Evolutionary conservation across 139 green algal genomes (phyloP).

Genomic region (Coelastrella sp.): DNA sequence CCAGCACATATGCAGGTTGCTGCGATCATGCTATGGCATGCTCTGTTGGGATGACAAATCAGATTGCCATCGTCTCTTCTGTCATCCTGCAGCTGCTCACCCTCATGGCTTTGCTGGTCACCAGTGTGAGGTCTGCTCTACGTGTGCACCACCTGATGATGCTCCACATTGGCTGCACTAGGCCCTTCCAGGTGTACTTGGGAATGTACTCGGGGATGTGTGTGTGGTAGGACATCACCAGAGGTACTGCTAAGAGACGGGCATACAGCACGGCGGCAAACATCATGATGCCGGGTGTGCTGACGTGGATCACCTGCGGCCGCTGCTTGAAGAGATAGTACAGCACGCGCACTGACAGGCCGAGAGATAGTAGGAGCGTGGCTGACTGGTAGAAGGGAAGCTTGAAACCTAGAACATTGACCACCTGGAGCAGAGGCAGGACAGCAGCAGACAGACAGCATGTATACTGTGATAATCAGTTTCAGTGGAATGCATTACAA

Average conservation of each 20-base stretch:
- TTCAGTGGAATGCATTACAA: background rate
- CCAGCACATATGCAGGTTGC: too few relatives aligned
- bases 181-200: slow-evolving; percentile 71
- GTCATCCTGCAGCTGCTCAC: slow-evolving; percentile 45
- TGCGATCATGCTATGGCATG: too few relatives aligned
- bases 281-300: slow-evolving; percentile 85
- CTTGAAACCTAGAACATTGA: slow-evolving; percentile 74
- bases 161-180: slow-evolving; percentile 92
- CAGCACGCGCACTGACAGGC: slow-evolving; percentile 69
- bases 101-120: slow-evolving; percentile 76
- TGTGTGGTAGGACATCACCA: slow-evolving; percentile 98
- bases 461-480: slow-evolving; percentile 1
- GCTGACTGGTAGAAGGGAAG: slow-evolving; percentile 81
- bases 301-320: slow-evolving; percentile 89
- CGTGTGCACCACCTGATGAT: slow-evolving; percentile 90
- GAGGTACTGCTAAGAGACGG: slow-evolving; percentile 86
- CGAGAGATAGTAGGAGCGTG: slow-evolving; percentile 84
- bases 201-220: slow-evolving; percentile 97
- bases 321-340: slow-evolving; percentile 59
- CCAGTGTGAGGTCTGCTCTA: slow-evolving; percentile 80
- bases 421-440: slow-evolving; percentile 53
- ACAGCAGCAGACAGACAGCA: too few relatives aligned
- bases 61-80: too few relatives aligned
- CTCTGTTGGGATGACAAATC: too few relatives aligned
- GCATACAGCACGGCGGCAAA: slow-evolving; percentile 93